A percentile compares a stretch with the other conserved stretches of the same genome.
Conservation (phyloP, 1,284 basidiomycete genomes). For the Wallemia ichthyophaga region DNA sequence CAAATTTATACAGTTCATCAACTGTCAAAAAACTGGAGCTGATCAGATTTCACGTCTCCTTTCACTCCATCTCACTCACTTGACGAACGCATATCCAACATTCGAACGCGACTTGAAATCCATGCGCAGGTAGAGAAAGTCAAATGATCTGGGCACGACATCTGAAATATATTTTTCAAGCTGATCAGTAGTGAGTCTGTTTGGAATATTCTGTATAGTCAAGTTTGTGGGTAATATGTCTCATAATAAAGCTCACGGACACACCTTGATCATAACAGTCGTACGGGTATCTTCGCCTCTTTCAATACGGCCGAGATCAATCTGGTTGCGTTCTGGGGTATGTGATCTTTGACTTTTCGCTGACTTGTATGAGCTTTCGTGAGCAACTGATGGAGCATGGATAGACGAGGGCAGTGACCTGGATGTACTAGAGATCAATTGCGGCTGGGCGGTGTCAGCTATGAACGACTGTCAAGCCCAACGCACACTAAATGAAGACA, state of each 20-base stretch:
- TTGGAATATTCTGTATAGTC: slow-evolving; percentile 72
- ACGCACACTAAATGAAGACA: background rate
- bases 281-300: slow-evolving; percentile 41
- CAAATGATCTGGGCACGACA: slow-evolving; percentile 18
- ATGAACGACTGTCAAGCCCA: background rate
- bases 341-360: background rate
- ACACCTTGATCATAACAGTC: slow-evolving; percentile 20
- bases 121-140: slow-evolving; percentile 58
- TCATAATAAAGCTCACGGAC: background rate
- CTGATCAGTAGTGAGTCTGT: slow-evolving; percentile 20
- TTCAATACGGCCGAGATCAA: slow-evolving; percentile 38
- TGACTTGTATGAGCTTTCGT: background rate
- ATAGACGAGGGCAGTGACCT: background rate
- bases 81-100: slow-evolving; percentile 8
- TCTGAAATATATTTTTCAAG: background rate
- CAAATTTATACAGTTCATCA: slow-evolving; percentile 32
- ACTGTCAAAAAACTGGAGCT: slow-evolving; percentile 43
- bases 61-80: background rate
- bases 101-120: slow-evolving; percentile 27
- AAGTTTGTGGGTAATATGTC: slow-evolving; percentile 15
- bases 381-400: background rate
- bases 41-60: background rate
- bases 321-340: slow-evolving; percentile 27
- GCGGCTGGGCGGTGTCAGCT: background rate
- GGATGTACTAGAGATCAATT: background rate